Conservation (phyloP, 2,329 filamentous ascomycete genomes). For the Ophiostoma perfectum region DNA sequence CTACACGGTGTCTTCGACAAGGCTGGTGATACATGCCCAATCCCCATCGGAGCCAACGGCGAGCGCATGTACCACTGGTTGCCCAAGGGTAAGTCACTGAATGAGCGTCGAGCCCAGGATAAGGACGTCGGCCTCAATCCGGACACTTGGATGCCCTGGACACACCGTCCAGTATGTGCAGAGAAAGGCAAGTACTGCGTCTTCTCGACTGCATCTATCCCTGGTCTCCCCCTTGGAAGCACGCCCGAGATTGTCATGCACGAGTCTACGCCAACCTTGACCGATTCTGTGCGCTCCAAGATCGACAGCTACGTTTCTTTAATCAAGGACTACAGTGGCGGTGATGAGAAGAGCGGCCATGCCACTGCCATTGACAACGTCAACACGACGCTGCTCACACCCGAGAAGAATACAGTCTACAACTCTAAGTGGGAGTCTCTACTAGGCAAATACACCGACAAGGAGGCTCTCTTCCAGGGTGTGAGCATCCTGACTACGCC, state of each 20-base stretch:
- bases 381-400: not conserved
- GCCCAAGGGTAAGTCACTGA: not conserved
- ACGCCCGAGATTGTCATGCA: not conserved
- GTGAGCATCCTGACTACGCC: slow-evolving; percentile 32
- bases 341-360: no score
- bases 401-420: slow-evolving; percentile 4
- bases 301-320: no score
- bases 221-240: slow-evolving; percentile 14
- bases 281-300: not conserved
- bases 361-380: not conserved
- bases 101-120: not conserved
- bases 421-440: slow-evolving; percentile 6
- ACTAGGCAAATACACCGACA: not conserved
- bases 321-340: no score
- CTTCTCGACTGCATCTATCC: slow-evolving; percentile 27
- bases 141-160: slow-evolving; percentile 29
- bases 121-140: not conserved
- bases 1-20: not conserved
- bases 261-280: not conserved
- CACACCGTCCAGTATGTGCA: slow-evolving; percentile 29
- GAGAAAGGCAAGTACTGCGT: slow-evolving; percentile 28
- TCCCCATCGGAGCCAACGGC: slow-evolving; percentile 17
- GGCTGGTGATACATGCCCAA: not conserved
- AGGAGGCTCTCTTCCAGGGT: slow-evolving; percentile 15
- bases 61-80: slow-evolving; percentile 18